Conservation (phyloP, 441 rosid species). For the Cnidoscolus chayamansa region DNA sequence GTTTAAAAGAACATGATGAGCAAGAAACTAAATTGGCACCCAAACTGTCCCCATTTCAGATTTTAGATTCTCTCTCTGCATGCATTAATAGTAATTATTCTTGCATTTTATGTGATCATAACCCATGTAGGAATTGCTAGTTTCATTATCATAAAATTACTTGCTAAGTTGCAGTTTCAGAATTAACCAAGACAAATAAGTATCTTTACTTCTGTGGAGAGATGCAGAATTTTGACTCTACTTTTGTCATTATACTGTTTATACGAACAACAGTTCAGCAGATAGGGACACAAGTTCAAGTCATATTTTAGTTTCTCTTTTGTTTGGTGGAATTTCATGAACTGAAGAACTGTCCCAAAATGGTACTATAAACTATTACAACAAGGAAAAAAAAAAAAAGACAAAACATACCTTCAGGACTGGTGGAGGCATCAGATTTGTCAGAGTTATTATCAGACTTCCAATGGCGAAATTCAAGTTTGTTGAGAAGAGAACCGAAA, state of each 20-base stretch:
- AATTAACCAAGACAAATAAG: too few species aligned
- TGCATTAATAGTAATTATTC: too few species aligned
- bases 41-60: slow-evolving; percentile 21
- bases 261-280: neutral
- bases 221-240: neutral
- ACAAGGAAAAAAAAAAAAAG: neutral
- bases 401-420: slow-evolving; percentile 59
- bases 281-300: neutral
- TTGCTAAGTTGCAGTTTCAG: too few species aligned
- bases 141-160: too few species aligned
- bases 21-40: slow-evolving; percentile 19
- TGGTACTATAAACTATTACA: too few species aligned
- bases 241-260: neutral
- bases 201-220: neutral
- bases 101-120: too few species aligned
- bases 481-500: slow-evolving; percentile 60
- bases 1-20: slow-evolving; percentile 13
- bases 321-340: neutral
- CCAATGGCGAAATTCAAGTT: slow-evolving; percentile 62
- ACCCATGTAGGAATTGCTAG: too few species aligned
- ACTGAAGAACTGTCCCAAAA: neutral
- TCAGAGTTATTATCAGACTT: slow-evolving; percentile 40
- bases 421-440: slow-evolving; percentile 48
- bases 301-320: neutral
- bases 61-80: slow-evolving; percentile 5